These are phyloP conservation scores for Umbelopsis isabellina DNA, from an alignment of 192 early-diverging fungal genomes.

Conservation along the genomic window DNA sequence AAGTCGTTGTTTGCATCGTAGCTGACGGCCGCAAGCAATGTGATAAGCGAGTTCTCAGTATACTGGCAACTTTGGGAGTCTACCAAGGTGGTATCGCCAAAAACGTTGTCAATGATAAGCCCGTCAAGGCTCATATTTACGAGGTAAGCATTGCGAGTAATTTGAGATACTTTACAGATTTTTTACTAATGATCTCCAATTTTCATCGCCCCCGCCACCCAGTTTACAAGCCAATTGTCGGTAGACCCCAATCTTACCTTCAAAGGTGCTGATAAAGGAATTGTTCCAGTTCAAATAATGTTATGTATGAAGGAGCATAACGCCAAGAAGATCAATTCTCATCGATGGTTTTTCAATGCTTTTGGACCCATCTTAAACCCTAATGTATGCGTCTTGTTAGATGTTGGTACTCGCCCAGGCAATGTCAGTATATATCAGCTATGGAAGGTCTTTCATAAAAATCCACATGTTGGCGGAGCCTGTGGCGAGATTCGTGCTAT, in stretches of 20 bases:
- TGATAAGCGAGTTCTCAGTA: constrained; percentile 41
- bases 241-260: constrained; percentile 70
- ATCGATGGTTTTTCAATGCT: constrained; percentile 80
- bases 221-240: constrained; percentile 81
- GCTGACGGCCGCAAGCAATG: constrained; percentile 63
- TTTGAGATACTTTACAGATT: too few relatives aligned
- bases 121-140: constrained; percentile 80
- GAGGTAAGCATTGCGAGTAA: constrained; percentile 48
- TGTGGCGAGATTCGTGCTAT: constrained; percentile 79
- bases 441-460: constrained; percentile 67
- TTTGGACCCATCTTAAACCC: constrained; percentile 68
- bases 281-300: constrained; percentile 71
- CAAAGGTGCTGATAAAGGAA: constrained; percentile 58
- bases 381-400: constrained; percentile 69
- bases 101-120: constrained; percentile 67
- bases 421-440: constrained; percentile 55
- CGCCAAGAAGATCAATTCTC: constrained; percentile 74
- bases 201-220: neutral
- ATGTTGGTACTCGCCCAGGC: constrained; percentile 75
- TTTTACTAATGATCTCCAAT: too few relatives aligned
- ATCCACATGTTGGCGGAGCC: constrained; percentile 72
- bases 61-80: constrained; percentile 64
- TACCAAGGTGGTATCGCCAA: constrained; percentile 69
- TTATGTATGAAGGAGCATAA: constrained; percentile 87
- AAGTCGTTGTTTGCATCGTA: constrained; percentile 71